These are phyloP conservation scores for Schoenoplectus triqueter DNA, from an alignment of 202 grass and related monocot species.

Conservation along the genomic window DNA sequence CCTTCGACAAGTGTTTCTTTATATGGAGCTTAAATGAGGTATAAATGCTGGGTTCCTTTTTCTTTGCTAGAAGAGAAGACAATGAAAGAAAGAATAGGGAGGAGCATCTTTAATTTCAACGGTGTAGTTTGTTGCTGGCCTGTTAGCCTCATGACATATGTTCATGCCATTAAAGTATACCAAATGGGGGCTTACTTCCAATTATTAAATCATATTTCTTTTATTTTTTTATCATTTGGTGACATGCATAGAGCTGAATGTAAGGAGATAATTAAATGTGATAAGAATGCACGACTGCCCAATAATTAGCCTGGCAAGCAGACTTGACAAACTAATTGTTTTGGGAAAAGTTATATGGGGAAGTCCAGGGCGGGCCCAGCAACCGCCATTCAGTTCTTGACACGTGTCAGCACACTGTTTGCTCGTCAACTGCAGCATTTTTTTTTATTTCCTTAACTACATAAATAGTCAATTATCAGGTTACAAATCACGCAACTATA, in stretches of 20 bases:
- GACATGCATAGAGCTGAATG: slow-evolving; percentile 6
- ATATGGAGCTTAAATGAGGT: slow-evolving; percentile 23
- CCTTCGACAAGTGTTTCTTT: slow-evolving; percentile 23
- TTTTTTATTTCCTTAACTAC: background rate
- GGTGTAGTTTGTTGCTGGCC: slow-evolving; percentile 29
- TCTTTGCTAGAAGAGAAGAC: slow-evolving; percentile 28
- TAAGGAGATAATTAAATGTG: background rate
- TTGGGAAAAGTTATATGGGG: background rate
- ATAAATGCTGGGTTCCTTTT: slow-evolving; percentile 2
- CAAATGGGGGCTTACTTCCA: slow-evolving; percentile 15
- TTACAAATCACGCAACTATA: background rate
- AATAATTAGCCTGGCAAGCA: background rate
- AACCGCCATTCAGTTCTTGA: background rate
- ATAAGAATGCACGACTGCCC: slow-evolving; percentile 4
- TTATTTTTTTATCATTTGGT: background rate
- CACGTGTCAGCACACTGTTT: background rate
- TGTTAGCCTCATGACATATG: slow-evolving; percentile 29
- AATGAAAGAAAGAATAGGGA: background rate
- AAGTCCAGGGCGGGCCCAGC: background rate
- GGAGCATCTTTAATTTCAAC: background rate
- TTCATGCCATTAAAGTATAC: slow-evolving; percentile 12
- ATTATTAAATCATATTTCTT: slow-evolving; percentile 27
- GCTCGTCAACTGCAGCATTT: background rate
- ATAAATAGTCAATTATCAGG: background rate
- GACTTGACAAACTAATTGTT: background rate